Percentiles rank a stretch among this genome's conserved stretches.
These are phyloP conservation scores for Suhomyces bribrorum DNA, from an alignment of 1,139 yeast species.

Conservation along the genomic window DNA sequence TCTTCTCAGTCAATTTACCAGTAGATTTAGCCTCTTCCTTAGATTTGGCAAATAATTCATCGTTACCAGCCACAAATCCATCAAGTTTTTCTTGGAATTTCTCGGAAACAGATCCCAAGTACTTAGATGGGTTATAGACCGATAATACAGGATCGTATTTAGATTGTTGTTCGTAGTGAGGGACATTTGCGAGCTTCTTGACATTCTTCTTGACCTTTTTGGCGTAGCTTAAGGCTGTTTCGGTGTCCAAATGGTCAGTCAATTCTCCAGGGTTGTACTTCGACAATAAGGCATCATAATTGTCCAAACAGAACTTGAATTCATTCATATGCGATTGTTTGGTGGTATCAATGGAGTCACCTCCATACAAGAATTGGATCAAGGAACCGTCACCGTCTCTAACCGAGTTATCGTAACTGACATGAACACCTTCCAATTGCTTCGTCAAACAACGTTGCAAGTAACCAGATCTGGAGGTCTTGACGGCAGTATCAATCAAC, in stretches of 20 bases:
- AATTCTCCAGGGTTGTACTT: slow-evolving; percentile 85
- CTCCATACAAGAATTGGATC: slow-evolving; percentile 95
- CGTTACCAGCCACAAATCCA: slow-evolving; percentile 57
- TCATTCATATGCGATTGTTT: slow-evolving; percentile 93
- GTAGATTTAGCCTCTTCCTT: slow-evolving; percentile 47
- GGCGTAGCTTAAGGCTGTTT: slow-evolving; percentile 72
- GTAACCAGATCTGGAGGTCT: slow-evolving; percentile 98
- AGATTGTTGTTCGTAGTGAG: slow-evolving; percentile 61
- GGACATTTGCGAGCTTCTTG: slow-evolving; percentile 63
- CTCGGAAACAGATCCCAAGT: slow-evolving; percentile 92
- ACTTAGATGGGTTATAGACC: slow-evolving; percentile 82
- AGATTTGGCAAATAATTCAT: slow-evolving; percentile 53
- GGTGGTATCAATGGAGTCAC: slow-evolving; percentile 93
- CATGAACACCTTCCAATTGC: slow-evolving; percentile 96
- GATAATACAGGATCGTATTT: slow-evolving; percentile 91
- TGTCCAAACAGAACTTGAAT: slow-evolving; percentile 89
- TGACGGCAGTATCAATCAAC: slow-evolving; percentile 98
- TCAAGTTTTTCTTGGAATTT: slow-evolving; percentile 83
- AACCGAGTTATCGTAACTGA: slow-evolving; percentile 91
- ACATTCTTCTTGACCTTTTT: slow-evolving; percentile 79
- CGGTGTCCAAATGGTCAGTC: slow-evolving; percentile 77
- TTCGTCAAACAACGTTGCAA: slow-evolving; percentile 97
- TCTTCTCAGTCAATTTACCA: slow-evolving; percentile 71
- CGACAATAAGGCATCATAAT: slow-evolving; percentile 80
- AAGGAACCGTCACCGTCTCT: slow-evolving; percentile 95